Evolutionary conservation across 768 basidiomycete genomes (phyloP).

Genomic region (Candolleomyces eurysporus): DNA sequence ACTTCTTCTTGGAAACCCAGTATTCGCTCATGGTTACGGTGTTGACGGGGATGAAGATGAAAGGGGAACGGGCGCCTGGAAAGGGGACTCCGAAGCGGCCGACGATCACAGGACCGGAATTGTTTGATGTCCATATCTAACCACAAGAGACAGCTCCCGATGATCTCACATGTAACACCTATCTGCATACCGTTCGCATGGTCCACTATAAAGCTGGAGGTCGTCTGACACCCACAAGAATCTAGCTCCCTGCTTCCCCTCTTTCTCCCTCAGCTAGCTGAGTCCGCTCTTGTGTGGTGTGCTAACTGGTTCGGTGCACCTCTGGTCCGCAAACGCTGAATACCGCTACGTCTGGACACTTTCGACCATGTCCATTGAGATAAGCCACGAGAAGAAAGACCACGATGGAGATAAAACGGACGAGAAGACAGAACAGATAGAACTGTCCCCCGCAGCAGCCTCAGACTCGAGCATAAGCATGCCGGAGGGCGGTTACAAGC

Average conservation of each 20-base stretch:
- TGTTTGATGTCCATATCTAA: neutral
- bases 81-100: neutral
- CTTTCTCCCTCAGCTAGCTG: no score
- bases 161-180: neutral
- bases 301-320: no score
- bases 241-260: no score
- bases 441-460: neutral
- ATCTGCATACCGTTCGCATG: neutral
- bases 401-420: neutral
- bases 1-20: conserved; percentile 91
- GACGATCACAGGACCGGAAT: neutral
- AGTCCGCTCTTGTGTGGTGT: no score
- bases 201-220: neutral
- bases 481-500: conserved; percentile 39
- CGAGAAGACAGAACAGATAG: neutral
- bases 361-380: no score
- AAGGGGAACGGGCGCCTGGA: neutral
- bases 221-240: neutral
- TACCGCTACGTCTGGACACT: no score
- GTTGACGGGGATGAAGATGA: neutral
- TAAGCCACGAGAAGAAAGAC: no score
- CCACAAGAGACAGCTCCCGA: neutral
- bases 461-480: neutral
- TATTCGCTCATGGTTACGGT: conserved; percentile 72
- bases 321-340: no score